Percentiles rank a stretch among this genome's conserved stretches.
Conservation (phyloP, 495 filamentous ascomycete species). For the Penicillium herquei region DNA sequence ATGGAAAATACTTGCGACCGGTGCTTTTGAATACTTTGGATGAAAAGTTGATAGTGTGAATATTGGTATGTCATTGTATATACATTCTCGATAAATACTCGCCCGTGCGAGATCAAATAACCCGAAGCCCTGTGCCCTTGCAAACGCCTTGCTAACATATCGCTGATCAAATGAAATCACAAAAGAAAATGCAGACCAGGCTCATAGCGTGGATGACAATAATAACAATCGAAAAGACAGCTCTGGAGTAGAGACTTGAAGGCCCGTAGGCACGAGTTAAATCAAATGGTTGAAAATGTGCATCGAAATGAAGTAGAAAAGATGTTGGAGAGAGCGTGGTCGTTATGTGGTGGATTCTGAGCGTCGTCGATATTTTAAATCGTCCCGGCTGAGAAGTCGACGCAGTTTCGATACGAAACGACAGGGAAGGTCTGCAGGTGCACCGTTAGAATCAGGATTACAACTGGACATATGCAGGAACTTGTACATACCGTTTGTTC, state of each 20-base stretch:
- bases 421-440: conserved; percentile 11
- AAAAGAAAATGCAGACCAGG: conserved; percentile 1
- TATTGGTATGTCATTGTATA: neutral
- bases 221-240: neutral
- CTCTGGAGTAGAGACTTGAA: neutral
- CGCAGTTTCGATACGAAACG: conserved; percentile 34
- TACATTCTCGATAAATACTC: conserved; percentile 1
- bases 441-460: conserved; percentile 2
- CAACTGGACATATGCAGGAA: neutral
- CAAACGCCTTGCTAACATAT: conserved; percentile 2
- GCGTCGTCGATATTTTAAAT: conserved; percentile 23
- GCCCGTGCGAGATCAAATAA: neutral
- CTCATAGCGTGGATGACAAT: neutral
- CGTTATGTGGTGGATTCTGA: conserved; percentile 17
- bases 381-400: conserved; percentile 34
- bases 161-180: neutral
- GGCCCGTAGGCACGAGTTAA: neutral
- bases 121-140: neutral
- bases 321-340: conserved; percentile 5
- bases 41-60: no score
- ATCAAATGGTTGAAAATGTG: neutral
- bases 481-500: conserved; percentile 27
- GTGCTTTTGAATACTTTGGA: no score
- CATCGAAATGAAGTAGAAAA: neutral
- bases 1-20: no score